Evolutionary conservation across 495 filamentous ascomycete genomes (phyloP), one percentile per base, ranked within the genome.

Genomic region (Lasiosphaeriaceae sp.): DNA sequence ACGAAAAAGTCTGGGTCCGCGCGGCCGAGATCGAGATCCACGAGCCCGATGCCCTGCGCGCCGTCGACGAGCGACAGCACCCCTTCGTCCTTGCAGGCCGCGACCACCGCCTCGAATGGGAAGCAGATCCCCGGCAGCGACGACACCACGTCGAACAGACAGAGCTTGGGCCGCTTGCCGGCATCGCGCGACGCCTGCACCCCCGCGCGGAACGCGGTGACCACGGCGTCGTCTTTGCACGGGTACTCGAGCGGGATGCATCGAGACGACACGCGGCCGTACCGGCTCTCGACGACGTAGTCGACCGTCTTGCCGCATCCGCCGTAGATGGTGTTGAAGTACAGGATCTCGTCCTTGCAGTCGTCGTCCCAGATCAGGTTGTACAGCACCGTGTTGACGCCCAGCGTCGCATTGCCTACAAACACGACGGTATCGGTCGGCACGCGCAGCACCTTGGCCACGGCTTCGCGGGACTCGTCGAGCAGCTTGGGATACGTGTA

Each of bases 1-100:
- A 90, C 80, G 58, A 96, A 85, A 70, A 96, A 97, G 59, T 97
- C 92, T 0, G 89, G 84, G 35, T 86, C 77, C n/a, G 90, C 68
- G 21, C 59, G 66, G 0, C 62, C 62, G 20, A 96, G 72, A 60
- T 92, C 79, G 16, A 97, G 71, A 2, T 74, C 74, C 19, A 96
- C 79, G 53, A 92, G 85, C 1, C 92, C 92, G 31, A 96, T 74
- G 4, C 88, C 87, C 66, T 96, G 91, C 3, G 90, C 91, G 2
- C 78, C 91, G 63, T 96, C 91, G n/a, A 96, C 72, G 20, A 86
- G 66, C 11, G 75, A 76, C 74, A 83, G 68, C 0, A 94, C 74
- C 0, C 80, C 83, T 20, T 83, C 71, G 52, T 83, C 77, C n/a
- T 75, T 76, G 63, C 91, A 93, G 0, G 83, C 77, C 0, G 67